These are phyloP conservation scores for Collybiopsis luxurians DNA, from an alignment of 768 basidiomycete species.

Conservation along the genomic window DNA sequence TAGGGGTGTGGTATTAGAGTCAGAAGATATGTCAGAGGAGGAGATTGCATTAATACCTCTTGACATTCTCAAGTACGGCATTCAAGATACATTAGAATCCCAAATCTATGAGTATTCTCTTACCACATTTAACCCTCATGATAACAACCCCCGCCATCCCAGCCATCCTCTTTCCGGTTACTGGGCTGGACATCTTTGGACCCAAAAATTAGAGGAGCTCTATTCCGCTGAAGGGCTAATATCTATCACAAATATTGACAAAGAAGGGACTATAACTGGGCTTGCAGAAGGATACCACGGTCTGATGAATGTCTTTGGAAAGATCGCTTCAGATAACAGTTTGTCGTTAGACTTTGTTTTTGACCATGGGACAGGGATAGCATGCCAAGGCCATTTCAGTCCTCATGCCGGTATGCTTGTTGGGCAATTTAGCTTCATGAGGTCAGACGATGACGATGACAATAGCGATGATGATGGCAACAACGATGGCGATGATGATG, in stretches of 20 bases:
- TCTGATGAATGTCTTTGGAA: no score
- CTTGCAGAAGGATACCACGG: no score
- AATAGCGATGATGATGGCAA: no score
- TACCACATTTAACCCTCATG: not conserved
- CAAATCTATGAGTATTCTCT: not conserved
- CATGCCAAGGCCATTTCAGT: no score
- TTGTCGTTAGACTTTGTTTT: no score
- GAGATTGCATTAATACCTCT: not conserved
- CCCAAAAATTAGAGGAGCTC: not conserved
- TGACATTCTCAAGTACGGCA: not conserved
- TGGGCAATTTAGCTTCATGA: no score
- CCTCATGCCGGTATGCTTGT: no score
- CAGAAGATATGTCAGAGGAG: not conserved
- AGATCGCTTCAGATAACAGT: no score
- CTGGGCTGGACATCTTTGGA: slow-evolving; percentile 1
- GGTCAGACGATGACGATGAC: no score
- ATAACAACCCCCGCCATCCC: not conserved
- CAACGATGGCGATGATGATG: no score
- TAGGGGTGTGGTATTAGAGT: not conserved
- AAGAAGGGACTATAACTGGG: no score
- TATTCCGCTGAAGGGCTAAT: not conserved
- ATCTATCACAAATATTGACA: not conserved
- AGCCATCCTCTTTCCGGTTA: not conserved
- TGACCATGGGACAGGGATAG: no score
- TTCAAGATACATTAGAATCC: not conserved